phyloP scores from a whole-genome alignment of 371 early-diverging fungal genomes.

The Enterospora canceri region DNA sequence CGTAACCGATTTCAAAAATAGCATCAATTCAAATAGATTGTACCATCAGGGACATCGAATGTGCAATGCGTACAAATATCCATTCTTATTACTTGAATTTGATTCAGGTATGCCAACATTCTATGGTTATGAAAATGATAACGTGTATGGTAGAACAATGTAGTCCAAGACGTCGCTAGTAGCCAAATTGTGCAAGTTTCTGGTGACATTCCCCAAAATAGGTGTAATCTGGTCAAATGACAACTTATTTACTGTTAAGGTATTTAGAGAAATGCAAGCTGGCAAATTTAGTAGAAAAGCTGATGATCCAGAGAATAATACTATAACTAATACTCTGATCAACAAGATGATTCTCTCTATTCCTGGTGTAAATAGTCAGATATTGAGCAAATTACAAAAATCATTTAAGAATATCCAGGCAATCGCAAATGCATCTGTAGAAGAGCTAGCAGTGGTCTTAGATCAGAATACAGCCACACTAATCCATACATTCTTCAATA shows the following conservation, averaged over 20 bases:
- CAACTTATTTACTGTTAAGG: constrained; percentile 14
- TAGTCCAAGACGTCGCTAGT: constrained; percentile 29
- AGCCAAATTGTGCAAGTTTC: constrained; percentile 64
- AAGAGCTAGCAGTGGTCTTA: too few species aligned
- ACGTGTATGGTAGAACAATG: constrained; percentile 1
- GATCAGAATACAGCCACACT: too few species aligned
- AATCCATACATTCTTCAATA: too few species aligned
- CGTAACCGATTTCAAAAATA: constrained; percentile 70
- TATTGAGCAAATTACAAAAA: too few species aligned
- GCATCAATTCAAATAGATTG: constrained; percentile 70
- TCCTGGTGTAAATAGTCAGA: too few species aligned
- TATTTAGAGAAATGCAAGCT: constrained; percentile 41
- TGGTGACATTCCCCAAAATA: constrained; percentile 69
- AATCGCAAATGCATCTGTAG: too few species aligned
- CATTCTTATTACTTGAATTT: constrained; percentile 80
- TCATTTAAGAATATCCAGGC: too few species aligned
- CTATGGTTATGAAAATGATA: constrained; percentile 50
- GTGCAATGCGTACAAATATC: constrained; percentile 65
- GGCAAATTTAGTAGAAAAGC: not conserved
- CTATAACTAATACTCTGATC: too few species aligned
- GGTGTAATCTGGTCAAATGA: constrained; percentile 69
- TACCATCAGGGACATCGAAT: constrained; percentile 78
- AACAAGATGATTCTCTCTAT: too few species aligned
- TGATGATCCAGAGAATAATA: too few species aligned
- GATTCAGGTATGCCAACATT: constrained; percentile 67